A percentile compares a stretch with the other conserved stretches of the same genome.
Conservation (phyloP, 768 basidiomycete genomes). For the Trametes meyenii region DNA sequence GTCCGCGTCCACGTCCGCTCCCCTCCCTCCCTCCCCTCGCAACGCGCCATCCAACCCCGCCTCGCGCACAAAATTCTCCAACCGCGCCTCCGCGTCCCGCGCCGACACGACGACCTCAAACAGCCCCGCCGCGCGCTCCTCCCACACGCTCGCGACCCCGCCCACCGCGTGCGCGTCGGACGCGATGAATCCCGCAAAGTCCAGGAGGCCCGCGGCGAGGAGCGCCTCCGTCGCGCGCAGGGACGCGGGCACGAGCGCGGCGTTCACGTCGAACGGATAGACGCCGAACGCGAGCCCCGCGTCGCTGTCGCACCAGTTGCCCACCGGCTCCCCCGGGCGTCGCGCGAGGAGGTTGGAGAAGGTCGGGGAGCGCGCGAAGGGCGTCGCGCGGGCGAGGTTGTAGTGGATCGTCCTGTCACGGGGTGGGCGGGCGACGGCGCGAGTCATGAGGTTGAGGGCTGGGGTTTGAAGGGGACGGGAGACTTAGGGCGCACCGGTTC, state of each 20-base stretch:
- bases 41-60: slow-evolving; percentile 39
- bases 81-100: slow-evolving; percentile 34
- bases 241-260: slow-evolving; percentile 45
- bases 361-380: slow-evolving; percentile 39
- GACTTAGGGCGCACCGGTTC: slow-evolving; percentile 35
- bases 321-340: slow-evolving; percentile 44
- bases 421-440: not conserved
- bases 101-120: slow-evolving; percentile 39
- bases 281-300: slow-evolving; percentile 46
- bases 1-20: slow-evolving; percentile 29
- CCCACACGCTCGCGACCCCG: slow-evolving; percentile 40
- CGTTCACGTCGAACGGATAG: slow-evolving; percentile 49
- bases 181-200: slow-evolving; percentile 12
- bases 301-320: slow-evolving; percentile 49
- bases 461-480: not conserved
- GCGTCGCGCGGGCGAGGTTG: slow-evolving; percentile 39
- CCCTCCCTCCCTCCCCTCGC: slow-evolving; percentile 18
- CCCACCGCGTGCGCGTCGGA: slow-evolving; percentile 21
- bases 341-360: slow-evolving; percentile 40
- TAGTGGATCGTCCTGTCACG: slow-evolving; percentile 43
- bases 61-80: slow-evolving; percentile 40
- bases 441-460: too few relatives aligned
- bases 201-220: slow-evolving; percentile 25
- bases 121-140: slow-evolving; percentile 37
- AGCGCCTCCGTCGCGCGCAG: slow-evolving; percentile 35